Evolutionary conservation across 495 filamentous ascomycete genomes (phyloP).

Genomic region (Xylaria acuta): DNA sequence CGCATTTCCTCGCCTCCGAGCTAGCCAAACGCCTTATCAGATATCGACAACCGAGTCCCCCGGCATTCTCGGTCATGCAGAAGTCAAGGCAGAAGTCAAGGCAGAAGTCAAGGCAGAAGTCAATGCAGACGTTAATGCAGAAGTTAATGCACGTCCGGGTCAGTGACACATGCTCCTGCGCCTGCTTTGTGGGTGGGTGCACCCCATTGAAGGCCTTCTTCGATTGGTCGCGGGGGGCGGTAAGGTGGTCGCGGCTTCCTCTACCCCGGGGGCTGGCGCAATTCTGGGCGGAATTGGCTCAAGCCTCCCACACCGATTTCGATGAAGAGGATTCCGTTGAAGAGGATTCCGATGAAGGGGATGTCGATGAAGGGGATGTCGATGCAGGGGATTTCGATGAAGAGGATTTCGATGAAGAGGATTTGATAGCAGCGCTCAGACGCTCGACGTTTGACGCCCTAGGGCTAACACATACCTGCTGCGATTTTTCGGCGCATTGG

Average conservation of each 20-base stretch:
- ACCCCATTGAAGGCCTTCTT: neutral
- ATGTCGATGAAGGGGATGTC: neutral
- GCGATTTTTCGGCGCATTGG: neutral
- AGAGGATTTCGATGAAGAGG: neutral
- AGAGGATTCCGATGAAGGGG: neutral
- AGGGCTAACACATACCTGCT: constrained; percentile 12
- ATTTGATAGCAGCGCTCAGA: neutral
- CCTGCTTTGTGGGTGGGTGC: neutral
- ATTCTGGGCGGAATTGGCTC: neutral
- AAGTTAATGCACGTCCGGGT: neutral
- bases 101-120: no score
- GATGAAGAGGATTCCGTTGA: neutral
- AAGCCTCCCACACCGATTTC: no score
- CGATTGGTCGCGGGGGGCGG: neutral
- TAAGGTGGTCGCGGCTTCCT: no score
- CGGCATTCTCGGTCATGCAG: no score
- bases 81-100: no score
- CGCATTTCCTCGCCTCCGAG: neutral
- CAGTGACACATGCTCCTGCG: neutral
- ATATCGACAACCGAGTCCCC: neutral
- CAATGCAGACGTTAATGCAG: no score
- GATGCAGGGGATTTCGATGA: neutral
- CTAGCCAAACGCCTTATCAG: fast-evolving
- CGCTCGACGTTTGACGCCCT: constrained; percentile 5
- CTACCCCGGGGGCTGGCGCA: neutral